Base-by-base conservation (phyloP, 2,329 filamentous ascomycete species). In the Acrodontium crateriforme region DNA sequence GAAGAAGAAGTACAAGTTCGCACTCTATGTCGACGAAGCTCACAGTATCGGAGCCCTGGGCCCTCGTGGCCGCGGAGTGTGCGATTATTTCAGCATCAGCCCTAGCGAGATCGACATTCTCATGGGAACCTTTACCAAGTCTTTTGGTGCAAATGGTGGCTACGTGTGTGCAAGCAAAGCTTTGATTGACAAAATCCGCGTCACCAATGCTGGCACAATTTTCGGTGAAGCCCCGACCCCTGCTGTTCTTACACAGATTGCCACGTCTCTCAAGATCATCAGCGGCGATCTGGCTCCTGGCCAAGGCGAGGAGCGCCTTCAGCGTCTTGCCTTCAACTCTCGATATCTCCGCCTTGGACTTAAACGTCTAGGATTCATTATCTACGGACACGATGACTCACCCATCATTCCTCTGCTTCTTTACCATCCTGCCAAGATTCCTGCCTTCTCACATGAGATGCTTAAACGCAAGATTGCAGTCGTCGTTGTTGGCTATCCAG, bases 351-450 rank as follows among this genome's bases (percentile, higher is more conserved):
- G 89, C 34, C 74, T 98, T 16, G 89, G 89, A 41, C 71, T 98
- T 47, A 98, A 98, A 68, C 81, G 89, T 43, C 75, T 98, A 28
- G 89, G 89, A 27, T 87, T 84, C 60, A 98, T 98, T 50, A 78
- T 94, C 30, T 94, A 91, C 52, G 89, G 89, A 36, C 85, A 95
- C 54, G 89, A 98, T 50, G 89, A 98, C 59, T 94, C 85, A 4
- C 89, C 89, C 31, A 95, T 98, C 45, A 84, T 98, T 44, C 89
- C 89, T 29, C 58, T 98, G 41, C 71, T 93, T 49, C 74, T 98
- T 16, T 98, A 94, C 67, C 83, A 95, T 59, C 89, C 89, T n/a
- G 89, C 82, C 46, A 98, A 98, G 63, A 94, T 98, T 67, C 81
- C 87, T 4, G 87, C 89, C 34, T 98, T 98, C 58, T 94, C 84